These are phyloP conservation scores for Hygrophorus russula DNA, from an alignment of 768 basidiomycete genomes.

Conservation along the genomic window DNA sequence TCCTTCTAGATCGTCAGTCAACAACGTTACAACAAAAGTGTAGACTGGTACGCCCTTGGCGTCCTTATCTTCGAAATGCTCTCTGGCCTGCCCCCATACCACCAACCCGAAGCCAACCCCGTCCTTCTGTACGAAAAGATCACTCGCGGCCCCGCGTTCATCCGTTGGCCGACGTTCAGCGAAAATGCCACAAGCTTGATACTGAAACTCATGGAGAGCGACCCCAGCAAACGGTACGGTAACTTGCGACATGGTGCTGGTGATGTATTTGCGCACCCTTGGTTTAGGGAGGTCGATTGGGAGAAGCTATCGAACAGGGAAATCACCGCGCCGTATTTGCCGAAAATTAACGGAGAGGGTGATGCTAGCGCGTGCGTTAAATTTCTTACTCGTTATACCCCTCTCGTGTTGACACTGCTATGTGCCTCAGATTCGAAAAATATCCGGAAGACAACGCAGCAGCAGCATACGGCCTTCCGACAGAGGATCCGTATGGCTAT, in stretches of 20 bases:
- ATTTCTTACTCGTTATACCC: not conserved
- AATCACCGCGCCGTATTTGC: slow-evolving; percentile 92
- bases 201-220: slow-evolving; percentile 78
- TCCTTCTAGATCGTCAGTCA: slow-evolving; percentile 56
- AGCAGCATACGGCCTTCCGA: slow-evolving; percentile 45
- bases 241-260: slow-evolving; percentile 81
- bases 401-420: not conserved
- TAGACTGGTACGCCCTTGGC: slow-evolving; percentile 98
- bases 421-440: slow-evolving; percentile 53
- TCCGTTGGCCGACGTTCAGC: slow-evolving; percentile 74
- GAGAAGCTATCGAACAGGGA: slow-evolving; percentile 66
- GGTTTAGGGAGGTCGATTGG: slow-evolving; percentile 96
- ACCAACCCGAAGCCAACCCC: slow-evolving; percentile 76
- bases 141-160: slow-evolving; percentile 55
- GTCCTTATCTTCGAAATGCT: slow-evolving; percentile 98
- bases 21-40: slow-evolving; percentile 87
- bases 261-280: slow-evolving; percentile 87
- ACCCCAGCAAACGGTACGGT: slow-evolving; percentile 82
- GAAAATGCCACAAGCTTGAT: slow-evolving; percentile 81
- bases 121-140: slow-evolving; percentile 90
- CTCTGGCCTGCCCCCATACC: slow-evolving; percentile 91
- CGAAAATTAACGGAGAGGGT: slow-evolving; percentile 84
- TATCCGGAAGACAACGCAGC: slow-evolving; percentile 69
- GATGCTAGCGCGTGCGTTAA: slow-evolving; percentile 83
- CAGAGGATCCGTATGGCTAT: slow-evolving; percentile 49